Percentiles rank a stretch among this genome's conserved stretches.
Conservation (phyloP, 306 rosid genomes). For the Fragaria nilgerrensis region DNA sequence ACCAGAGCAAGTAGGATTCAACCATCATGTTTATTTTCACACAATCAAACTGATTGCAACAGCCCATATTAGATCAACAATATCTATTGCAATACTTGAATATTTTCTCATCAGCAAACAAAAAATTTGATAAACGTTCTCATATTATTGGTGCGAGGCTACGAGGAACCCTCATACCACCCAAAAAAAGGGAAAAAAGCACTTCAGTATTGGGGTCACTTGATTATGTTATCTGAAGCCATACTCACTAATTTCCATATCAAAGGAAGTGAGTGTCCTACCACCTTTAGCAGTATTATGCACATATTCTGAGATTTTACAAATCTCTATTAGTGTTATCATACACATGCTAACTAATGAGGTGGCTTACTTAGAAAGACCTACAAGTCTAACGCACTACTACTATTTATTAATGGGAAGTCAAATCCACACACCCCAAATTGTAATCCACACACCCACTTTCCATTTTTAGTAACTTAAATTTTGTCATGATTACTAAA, state of each 20-base stretch:
- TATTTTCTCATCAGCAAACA: slow-evolving; percentile 1
- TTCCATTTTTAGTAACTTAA: too few species aligned
- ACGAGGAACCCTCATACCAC: neutral
- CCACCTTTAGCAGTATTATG: neutral
- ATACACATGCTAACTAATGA: neutral
- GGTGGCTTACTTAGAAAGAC: neutral
- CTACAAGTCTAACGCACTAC: neutral
- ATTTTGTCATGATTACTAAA: too few species aligned
- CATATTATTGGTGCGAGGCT: neutral
- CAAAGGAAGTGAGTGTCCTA: neutral
- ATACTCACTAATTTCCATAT: neutral
- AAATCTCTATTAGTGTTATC: neutral
- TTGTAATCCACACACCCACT: too few species aligned
- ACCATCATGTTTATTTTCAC: neutral
- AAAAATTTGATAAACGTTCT: neutral
- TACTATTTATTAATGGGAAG: neutral
- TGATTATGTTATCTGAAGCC: neutral
- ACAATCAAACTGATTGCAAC: neutral
- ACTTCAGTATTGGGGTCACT: neutral
- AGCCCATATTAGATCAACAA: neutral
- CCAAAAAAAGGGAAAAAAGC: too few species aligned
- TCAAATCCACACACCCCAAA: too few species aligned
- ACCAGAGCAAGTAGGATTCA: slow-evolving; percentile 7
- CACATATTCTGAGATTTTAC: neutral
- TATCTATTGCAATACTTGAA: neutral